These are phyloP conservation scores for Colletotrichum nymphaeae DNA, from an alignment of 2,329 filamentous ascomycete species.

Conservation along the genomic window DNA sequence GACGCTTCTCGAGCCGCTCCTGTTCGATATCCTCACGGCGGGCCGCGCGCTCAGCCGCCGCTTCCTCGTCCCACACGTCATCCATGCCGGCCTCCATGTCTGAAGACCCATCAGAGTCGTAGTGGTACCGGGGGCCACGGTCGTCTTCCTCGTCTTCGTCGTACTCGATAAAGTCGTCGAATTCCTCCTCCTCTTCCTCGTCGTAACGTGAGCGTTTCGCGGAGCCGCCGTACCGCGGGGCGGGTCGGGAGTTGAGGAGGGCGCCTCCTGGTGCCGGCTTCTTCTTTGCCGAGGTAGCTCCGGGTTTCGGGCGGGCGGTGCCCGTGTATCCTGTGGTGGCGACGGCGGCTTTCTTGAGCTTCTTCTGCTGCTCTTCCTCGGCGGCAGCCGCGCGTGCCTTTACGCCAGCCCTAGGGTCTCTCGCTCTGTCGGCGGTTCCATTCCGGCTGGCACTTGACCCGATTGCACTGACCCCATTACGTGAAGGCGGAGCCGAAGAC, in stretches of 20 bases:
- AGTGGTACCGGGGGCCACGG: constrained; percentile 58
- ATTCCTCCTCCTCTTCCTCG: constrained; percentile 72
- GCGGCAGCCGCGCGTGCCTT: constrained; percentile 26
- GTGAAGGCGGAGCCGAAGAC: constrained; percentile 1
- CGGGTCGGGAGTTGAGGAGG: constrained; percentile 46
- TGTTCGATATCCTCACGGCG: constrained; percentile 76
- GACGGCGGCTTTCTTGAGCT: constrained; percentile 69
- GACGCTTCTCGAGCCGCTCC: constrained; percentile 68
- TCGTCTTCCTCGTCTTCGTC: constrained; percentile 63
- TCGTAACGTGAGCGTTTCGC: constrained; percentile 55
- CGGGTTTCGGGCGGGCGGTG: constrained; percentile 69
- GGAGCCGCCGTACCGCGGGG: constrained; percentile 39
- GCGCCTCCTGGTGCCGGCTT: constrained; percentile 52
- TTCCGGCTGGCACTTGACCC: constrained; percentile 39
- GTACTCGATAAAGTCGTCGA: constrained; percentile 72
- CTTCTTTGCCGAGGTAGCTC: constrained; percentile 47
- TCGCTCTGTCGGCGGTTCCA: constrained; percentile 23
- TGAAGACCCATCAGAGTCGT: constrained; percentile 74
- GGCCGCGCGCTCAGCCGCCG: constrained; percentile 69
- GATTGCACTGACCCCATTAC: constrained; percentile 31
- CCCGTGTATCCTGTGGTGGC: constrained; percentile 75
- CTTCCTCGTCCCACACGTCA: constrained; percentile 80
- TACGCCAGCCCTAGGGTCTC: constrained; percentile 40
- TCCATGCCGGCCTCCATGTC: constrained; percentile 84
- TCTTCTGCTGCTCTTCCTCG: constrained; percentile 61